phyloP scores from a whole-genome alignment of 306 rosid genomes.

The Gleditsia sinensis region DNA sequence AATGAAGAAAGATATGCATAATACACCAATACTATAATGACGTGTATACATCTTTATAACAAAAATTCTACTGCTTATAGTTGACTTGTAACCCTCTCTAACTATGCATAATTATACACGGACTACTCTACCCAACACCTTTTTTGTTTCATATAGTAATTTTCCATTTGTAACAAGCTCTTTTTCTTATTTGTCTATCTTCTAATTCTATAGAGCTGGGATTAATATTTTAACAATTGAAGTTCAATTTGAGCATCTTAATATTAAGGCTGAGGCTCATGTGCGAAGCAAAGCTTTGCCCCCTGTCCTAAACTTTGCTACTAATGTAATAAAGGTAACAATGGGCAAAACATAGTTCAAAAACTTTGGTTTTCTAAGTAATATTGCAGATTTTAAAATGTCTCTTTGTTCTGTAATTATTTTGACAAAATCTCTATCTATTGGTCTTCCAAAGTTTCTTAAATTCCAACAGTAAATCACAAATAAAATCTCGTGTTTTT shows the following conservation, averaged over 20 bases:
- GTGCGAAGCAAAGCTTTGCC: conserved; percentile 64
- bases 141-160: too few species aligned
- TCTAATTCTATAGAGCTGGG: conserved; percentile 48
- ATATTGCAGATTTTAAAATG: neutral
- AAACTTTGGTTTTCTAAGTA: neutral
- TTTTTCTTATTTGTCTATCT: neutral
- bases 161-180: neutral
- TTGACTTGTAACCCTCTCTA: too few species aligned
- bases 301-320: conserved; percentile 45
- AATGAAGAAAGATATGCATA: too few species aligned
- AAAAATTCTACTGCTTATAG: too few species aligned
- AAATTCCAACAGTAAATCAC: too few species aligned
- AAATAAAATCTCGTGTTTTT: too few species aligned
- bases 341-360: neutral
- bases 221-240: conserved; percentile 58
- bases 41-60: too few species aligned
- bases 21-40: too few species aligned
- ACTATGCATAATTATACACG: too few species aligned
- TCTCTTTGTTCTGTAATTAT: neutral
- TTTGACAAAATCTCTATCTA: neutral
- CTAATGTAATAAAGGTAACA: conserved; percentile 40
- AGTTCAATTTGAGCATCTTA: conserved; percentile 57
- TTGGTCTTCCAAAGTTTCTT: conserved; percentile 4
- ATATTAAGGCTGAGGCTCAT: conserved; percentile 55
- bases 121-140: too few species aligned